Conservation (phyloP, 129 eudicot genomes). For the Calendula officinalis region DNA sequence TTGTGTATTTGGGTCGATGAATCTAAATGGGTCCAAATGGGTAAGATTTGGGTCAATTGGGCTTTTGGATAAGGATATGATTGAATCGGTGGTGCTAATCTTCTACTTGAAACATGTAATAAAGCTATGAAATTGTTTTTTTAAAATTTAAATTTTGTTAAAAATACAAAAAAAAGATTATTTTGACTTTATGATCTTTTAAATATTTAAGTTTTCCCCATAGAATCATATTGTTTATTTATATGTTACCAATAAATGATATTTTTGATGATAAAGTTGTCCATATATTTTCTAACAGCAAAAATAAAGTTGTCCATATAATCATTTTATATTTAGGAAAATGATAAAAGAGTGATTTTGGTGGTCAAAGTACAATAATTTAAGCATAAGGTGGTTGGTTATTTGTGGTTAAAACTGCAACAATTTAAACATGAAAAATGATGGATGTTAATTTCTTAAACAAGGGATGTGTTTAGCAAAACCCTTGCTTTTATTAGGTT, state of each 20-base stretch:
- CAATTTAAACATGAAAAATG: too few species aligned
- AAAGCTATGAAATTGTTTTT: background rate
- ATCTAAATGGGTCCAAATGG: background rate
- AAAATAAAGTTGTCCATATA: too few species aligned
- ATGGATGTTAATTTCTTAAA: too few species aligned
- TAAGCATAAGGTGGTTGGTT: too few species aligned
- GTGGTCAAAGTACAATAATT: too few species aligned
- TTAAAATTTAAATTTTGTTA: background rate
- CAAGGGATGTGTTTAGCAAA: too few species aligned
- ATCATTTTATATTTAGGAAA: too few species aligned
- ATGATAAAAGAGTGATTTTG: too few species aligned
- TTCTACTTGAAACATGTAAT: slow-evolving; percentile 2
- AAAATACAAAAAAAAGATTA: background rate
- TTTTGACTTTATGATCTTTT: background rate
- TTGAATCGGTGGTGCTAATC: slow-evolving; percentile 6
- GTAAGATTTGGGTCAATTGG: slow-evolving; percentile 1
- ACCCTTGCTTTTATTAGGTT: too few species aligned
- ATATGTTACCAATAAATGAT: background rate
- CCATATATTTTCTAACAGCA: too few species aligned
- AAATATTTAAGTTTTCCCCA: background rate
- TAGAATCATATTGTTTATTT: background rate
- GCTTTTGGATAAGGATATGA: slow-evolving; percentile 3
- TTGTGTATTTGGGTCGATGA: slow-evolving; percentile 2
- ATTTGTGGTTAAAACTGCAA: too few species aligned
- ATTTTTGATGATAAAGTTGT: background rate